These are phyloP conservation scores for Ophiognomonia clavigignenti-juglandacearum DNA, from an alignment of 2,329 filamentous ascomycete species.

Conservation along the genomic window DNA sequence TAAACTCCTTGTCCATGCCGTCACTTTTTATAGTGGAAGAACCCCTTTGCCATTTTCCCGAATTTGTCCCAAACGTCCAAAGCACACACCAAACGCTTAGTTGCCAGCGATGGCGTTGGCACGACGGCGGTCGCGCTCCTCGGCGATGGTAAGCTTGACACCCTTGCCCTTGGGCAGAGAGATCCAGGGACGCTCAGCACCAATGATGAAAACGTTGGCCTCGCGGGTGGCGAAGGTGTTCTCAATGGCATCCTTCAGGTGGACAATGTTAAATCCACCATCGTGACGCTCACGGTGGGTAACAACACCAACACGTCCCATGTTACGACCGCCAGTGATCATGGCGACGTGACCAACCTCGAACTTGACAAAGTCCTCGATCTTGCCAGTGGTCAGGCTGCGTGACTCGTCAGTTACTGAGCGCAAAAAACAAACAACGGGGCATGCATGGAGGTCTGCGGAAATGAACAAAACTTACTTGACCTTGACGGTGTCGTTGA, in stretches of 20 bases:
- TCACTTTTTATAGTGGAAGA: slow-evolving; percentile 14
- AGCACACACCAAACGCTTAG: slow-evolving; percentile 33
- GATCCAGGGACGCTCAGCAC: slow-evolving; percentile 98
- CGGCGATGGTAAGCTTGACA: slow-evolving; percentile 98
- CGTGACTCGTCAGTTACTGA: not conserved
- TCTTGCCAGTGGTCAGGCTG: slow-evolving; percentile 85
- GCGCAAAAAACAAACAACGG: too few relatives aligned
- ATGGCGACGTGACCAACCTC: slow-evolving; percentile 98
- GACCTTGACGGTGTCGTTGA: slow-evolving; percentile 99
- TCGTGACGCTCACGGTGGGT: slow-evolving; percentile 99
- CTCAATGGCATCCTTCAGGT: slow-evolving; percentile 99
- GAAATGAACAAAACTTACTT: slow-evolving; percentile 37
- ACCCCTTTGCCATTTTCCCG: slow-evolving; percentile 12
- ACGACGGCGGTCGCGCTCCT: slow-evolving; percentile 98
- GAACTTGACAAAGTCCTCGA: slow-evolving; percentile 96
- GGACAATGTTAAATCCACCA: slow-evolving; percentile 99
- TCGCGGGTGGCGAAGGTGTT: slow-evolving; percentile 99
- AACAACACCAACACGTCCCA: slow-evolving; percentile 99
- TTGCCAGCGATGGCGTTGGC: slow-evolving; percentile 51
- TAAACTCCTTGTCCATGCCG: slow-evolving; percentile 17
- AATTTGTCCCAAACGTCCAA: slow-evolving; percentile 12
- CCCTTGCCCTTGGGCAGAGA: slow-evolving; percentile 99
- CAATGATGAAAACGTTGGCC: slow-evolving; percentile 99
- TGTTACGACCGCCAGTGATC: slow-evolving; percentile 99
- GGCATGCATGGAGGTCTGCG: not conserved